A percentile compares a stretch with the other conserved stretches of the same genome.
Conservation (phyloP, 352 stramenopile species). For the Albugo candida region DNA sequence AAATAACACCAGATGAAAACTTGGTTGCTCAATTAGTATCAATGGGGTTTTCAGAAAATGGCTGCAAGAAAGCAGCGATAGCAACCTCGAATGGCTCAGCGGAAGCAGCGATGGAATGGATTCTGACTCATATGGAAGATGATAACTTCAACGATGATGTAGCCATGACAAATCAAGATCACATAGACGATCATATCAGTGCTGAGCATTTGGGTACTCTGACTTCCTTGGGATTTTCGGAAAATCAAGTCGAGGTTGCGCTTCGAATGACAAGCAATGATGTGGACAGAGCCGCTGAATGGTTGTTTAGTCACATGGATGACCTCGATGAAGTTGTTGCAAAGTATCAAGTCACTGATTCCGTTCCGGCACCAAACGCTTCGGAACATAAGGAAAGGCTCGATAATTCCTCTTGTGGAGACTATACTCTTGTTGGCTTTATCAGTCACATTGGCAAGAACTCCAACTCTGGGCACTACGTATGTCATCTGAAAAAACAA, state of each 20-base stretch:
- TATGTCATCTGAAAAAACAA: slow-evolving; percentile 95
- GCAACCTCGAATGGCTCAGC: slow-evolving; percentile 79
- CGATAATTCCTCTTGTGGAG: slow-evolving; percentile 26
- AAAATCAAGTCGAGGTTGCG: slow-evolving; percentile 81
- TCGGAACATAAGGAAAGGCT: slow-evolving; percentile 17
- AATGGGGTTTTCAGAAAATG: slow-evolving; percentile 98
- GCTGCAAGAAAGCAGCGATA: slow-evolving; percentile 89
- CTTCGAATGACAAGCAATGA: slow-evolving; percentile 83
- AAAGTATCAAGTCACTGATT: slow-evolving; percentile 32
- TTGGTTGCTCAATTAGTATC: slow-evolving; percentile 89
- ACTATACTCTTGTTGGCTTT: slow-evolving; percentile 94
- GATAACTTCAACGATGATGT: slow-evolving; percentile 93
- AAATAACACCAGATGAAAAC: slow-evolving; percentile 66
- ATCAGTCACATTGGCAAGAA: slow-evolving; percentile 98
- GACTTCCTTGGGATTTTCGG: slow-evolving; percentile 76
- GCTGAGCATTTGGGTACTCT: slow-evolving; percentile 12
- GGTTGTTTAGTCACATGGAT: slow-evolving; percentile 96
- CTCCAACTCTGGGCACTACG: slow-evolving; percentile 95
- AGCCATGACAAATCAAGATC: slow-evolving; percentile 19
- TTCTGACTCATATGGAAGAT: slow-evolving; percentile 97
- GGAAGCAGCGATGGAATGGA: slow-evolving; percentile 94
- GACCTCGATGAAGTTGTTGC: slow-evolving; percentile 85
- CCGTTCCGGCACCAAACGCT: slow-evolving; percentile 2
- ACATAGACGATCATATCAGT: slow-evolving; percentile 53
- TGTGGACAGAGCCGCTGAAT: slow-evolving; percentile 90